phyloP scores from a whole-genome alignment of 768 basidiomycete genomes.

The Tulasnella calospora region DNA sequence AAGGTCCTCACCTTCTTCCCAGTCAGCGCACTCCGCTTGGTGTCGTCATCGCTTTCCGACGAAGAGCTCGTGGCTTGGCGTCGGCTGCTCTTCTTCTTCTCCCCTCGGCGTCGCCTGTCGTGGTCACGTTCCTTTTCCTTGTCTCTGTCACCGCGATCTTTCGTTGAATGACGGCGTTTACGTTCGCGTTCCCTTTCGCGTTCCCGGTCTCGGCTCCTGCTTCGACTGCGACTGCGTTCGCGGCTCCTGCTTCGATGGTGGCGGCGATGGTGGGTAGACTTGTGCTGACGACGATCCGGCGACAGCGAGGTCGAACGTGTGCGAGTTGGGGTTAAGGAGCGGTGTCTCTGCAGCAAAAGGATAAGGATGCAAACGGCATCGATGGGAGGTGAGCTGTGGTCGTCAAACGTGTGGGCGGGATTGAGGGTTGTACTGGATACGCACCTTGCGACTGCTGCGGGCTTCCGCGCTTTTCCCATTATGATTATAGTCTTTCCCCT shows the following conservation, averaged over 20 bases:
- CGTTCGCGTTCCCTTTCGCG: background rate
- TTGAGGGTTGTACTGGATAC: background rate
- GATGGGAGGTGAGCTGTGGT: background rate
- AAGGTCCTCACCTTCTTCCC: conserved; percentile 17
- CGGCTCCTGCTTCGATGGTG: background rate
- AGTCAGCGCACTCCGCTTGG: conserved; percentile 10
- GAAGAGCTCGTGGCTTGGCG: conserved; percentile 7
- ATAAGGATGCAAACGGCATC: conserved; percentile 8
- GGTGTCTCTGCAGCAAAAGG: conserved; percentile 1
- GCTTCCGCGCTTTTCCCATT: background rate
- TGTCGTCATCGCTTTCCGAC: conserved; percentile 1
- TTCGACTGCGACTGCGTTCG: conserved; percentile 1
- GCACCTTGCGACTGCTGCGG: conserved; percentile 1
- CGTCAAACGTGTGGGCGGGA: conserved; percentile 9
- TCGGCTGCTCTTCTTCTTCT: conserved; percentile 15
- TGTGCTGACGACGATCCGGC: background rate
- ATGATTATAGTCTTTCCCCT: background rate
- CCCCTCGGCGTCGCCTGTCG: conserved; percentile 7
- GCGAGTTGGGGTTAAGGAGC: background rate
- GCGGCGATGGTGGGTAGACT: background rate
- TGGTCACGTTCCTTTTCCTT: background rate
- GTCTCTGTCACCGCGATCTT: conserved; percentile 10
- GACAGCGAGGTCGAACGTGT: conserved; percentile 9
- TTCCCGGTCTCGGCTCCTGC: background rate
- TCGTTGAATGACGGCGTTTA: conserved; percentile 3